Evolutionary conservation across 164 flowering plant species (phyloP).

Genomic region (Akebia trifoliata): DNA sequence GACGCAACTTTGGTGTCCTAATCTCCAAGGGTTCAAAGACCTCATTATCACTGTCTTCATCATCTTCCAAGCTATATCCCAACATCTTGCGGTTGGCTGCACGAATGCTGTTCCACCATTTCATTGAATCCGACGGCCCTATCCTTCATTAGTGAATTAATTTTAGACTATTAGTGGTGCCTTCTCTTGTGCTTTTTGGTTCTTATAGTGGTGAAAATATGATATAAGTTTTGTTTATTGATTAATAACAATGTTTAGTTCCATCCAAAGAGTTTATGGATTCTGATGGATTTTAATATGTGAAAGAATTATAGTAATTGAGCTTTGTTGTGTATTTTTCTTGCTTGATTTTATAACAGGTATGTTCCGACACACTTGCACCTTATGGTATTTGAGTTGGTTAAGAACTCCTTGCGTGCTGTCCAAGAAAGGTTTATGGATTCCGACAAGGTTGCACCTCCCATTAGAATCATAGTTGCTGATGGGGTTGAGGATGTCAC

Average conservation of each 20-base stretch:
- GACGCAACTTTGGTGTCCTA: neutral
- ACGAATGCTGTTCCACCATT: too few species aligned
- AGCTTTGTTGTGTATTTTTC: neutral
- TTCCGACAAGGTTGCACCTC: conserved; percentile 77
- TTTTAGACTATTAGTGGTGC: neutral
- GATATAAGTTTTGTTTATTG: neutral
- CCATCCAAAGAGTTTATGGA: neutral
- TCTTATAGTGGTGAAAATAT: conserved; percentile 2
- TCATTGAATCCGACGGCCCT: neutral
- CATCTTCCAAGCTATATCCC: neutral
- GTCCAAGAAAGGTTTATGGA: conserved; percentile 88
- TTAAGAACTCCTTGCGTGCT: conserved; percentile 96
- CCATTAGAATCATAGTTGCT: conserved; percentile 84
- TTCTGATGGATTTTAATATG: neutral
- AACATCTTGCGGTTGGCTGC: too few species aligned
- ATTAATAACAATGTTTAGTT: neutral
- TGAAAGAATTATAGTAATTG: neutral
- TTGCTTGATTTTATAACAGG: conserved; percentile 29
- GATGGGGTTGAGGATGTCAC: conserved; percentile 98
- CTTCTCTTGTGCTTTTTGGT: conserved; percentile 2
- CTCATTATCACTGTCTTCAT: neutral
- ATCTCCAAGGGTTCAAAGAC: neutral
- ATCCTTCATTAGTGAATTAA: neutral
- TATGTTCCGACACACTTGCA: conserved; percentile 95
- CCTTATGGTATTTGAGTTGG: conserved; percentile 95